A percentile compares a stretch with the other conserved stretches of the same genome.
These are phyloP conservation scores for Penicillium sp. DNA, from an alignment of 2,329 filamentous ascomycete species.

Conservation along the genomic window DNA sequence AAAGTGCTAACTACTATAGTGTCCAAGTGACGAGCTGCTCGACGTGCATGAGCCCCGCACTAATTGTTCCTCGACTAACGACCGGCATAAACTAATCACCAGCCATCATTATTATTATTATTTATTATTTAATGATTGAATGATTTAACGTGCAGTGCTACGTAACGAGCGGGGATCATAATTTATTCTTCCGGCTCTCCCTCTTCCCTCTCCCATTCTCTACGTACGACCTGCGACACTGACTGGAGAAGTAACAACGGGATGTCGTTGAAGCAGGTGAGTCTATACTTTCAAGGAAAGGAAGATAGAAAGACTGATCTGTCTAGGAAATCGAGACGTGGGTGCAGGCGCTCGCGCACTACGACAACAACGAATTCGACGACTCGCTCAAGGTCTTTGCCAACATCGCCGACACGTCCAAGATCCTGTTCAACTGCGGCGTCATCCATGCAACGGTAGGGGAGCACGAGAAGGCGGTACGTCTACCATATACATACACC, in stretches of 20 bases:
- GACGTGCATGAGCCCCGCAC: no score
- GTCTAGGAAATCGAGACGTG: conserved; percentile 97
- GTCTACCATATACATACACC: conserved; percentile 38
- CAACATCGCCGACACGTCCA: conserved; percentile 87
- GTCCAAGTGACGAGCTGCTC: no score
- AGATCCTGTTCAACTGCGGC: conserved; percentile 97
- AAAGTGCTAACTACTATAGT: no score
- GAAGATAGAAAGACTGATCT: background rate
- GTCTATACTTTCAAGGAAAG: conserved; percentile 14
- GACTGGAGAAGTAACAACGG: background rate
- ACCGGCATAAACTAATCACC: no score
- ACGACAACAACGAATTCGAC: conserved; percentile 98
- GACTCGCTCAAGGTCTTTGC: conserved; percentile 80
- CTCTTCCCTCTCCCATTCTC: no score
- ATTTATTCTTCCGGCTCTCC: no score
- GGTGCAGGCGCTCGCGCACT: conserved; percentile 84
- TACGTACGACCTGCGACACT: no score
- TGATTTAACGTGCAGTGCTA: no score
- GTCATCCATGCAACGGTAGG: conserved; percentile 96
- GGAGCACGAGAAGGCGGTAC: conserved; percentile 90
- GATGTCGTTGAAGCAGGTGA: conserved; percentile 62
- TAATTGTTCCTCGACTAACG: no score
- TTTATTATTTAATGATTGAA: no score
- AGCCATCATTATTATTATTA: no score
- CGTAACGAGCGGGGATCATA: no score